A percentile compares a stretch with the other conserved stretches of the same genome.
Evolutionary conservation across 1,284 basidiomycete genomes (phyloP).

Genomic region (Acaromyces ingoldii): DNA sequence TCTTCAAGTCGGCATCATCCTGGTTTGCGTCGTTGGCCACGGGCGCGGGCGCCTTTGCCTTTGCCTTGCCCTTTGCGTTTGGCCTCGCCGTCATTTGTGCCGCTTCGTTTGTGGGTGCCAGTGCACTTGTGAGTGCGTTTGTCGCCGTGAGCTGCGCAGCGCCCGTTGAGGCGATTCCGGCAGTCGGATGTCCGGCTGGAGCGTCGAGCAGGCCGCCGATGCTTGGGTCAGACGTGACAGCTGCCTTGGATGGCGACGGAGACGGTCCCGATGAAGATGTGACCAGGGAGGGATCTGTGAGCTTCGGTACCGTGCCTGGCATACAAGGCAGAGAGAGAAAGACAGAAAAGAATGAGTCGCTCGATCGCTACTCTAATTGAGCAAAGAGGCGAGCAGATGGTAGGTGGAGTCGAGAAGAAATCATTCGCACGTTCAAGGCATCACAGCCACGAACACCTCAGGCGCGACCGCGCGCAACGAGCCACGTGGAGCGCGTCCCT

Average conservation of each 20-base stretch:
- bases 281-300: constrained; percentile 10
- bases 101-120: constrained; percentile 1
- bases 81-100: constrained; percentile 7
- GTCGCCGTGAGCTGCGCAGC: constrained; percentile 7
- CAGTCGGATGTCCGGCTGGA: constrained; percentile 7
- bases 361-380: not conserved
- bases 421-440: too few relatives aligned
- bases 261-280: not conserved
- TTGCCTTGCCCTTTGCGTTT: not conserved
- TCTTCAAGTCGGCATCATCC: constrained; percentile 22
- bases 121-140: not conserved
- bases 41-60: not conserved
- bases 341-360: too few relatives aligned
- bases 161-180: constrained; percentile 11
- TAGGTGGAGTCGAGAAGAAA: not conserved
- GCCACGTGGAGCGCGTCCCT: too few relatives aligned
- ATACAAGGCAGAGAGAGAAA: constrained; percentile 29
- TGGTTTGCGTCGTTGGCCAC: constrained; percentile 14
- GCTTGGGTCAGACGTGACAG: not conserved
- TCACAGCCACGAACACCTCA: too few relatives aligned
- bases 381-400: not conserved
- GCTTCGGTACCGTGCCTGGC: constrained; percentile 12
- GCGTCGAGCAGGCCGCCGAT: not conserved
- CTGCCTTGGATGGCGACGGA: constrained; percentile 1
- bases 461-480: too few relatives aligned